Conservation (phyloP, 441 rosid genomes). For the Populus hybrid region DNA sequence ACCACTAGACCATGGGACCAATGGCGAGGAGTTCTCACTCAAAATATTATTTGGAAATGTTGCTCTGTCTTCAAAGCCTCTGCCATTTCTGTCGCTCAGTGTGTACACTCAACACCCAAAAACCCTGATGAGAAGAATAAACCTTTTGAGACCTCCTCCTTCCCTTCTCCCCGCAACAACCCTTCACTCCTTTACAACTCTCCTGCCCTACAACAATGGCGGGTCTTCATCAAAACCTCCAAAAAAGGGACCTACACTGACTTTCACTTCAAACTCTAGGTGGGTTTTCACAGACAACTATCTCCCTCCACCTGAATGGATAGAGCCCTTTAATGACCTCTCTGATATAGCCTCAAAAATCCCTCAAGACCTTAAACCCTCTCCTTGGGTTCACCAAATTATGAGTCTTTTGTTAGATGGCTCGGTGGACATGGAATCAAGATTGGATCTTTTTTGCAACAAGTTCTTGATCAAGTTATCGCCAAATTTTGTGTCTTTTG, state of each 20-base stretch:
- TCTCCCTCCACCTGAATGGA: constrained; percentile 68
- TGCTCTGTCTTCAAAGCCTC: too few species aligned
- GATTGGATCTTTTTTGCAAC: constrained; percentile 47
- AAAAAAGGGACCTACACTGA: constrained; percentile 9
- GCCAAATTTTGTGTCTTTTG: constrained; percentile 58
- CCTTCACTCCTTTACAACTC: constrained; percentile 17
- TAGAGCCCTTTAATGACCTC: constrained; percentile 70
- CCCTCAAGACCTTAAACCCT: constrained; percentile 39
- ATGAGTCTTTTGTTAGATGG: constrained; percentile 52
- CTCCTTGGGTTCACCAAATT: constrained; percentile 71
- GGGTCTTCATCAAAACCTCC: constrained; percentile 15
- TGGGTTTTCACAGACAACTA: constrained; percentile 31
- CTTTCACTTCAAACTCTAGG: constrained; percentile 29
- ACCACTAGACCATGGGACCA: constrained; percentile 57
- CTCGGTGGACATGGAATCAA: constrained; percentile 61
- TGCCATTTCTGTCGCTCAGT: too few species aligned
- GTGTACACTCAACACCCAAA: constrained; percentile 1
- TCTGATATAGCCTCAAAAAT: constrained; percentile 50
- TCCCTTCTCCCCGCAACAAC: constrained; percentile 11
- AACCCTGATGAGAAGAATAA: constrained; percentile 34
- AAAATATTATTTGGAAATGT: too few species aligned
- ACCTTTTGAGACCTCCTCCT: constrained; percentile 23
- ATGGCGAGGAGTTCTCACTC: fast-evolving
- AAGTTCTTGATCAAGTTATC: constrained; percentile 65
- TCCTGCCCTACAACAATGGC: constrained; percentile 21